These are phyloP conservation scores for Sistotremastrum suecicum DNA, from an alignment of 768 basidiomycete genomes.

Conservation along the genomic window DNA sequence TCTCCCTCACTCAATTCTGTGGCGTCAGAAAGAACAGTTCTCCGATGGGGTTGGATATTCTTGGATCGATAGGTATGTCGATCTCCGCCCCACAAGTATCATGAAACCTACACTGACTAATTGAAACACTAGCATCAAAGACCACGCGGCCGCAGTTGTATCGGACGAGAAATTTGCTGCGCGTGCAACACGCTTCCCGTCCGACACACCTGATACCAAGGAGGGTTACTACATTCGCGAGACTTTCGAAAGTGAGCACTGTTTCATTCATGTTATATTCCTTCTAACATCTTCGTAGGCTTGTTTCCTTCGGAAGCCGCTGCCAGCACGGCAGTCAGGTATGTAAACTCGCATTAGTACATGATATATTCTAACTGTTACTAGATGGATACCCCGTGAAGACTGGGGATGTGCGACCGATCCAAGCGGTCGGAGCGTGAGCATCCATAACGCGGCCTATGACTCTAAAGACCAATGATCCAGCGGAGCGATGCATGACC, in stretches of 20 bases:
- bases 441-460: slow-evolving; percentile 92
- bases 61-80: slow-evolving; percentile 85
- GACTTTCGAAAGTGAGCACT: slow-evolving; percentile 61
- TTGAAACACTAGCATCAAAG: slow-evolving; percentile 59
- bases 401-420: slow-evolving; percentile 96
- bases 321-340: slow-evolving; percentile 85
- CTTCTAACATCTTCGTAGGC: slow-evolving; percentile 24
- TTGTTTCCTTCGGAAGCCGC: slow-evolving; percentile 79
- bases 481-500: too few relatives aligned
- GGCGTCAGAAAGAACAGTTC: slow-evolving; percentile 99
- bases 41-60: slow-evolving; percentile 98
- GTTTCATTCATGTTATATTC: slow-evolving; percentile 4
- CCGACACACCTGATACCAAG: slow-evolving; percentile 85
- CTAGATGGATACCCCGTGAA: slow-evolving; percentile 82
- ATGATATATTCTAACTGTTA: slow-evolving; percentile 3
- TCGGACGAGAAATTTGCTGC: slow-evolving; percentile 72
- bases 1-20: slow-evolving; percentile 85
- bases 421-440: slow-evolving; percentile 89
- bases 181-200: slow-evolving; percentile 58
- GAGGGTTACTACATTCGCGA: slow-evolving; percentile 92
- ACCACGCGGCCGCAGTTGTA: slow-evolving; percentile 58
- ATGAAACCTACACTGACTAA: not conserved
- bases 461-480: slow-evolving; percentile 9
- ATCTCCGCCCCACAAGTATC: not conserved
- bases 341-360: slow-evolving; percentile 16